phyloP scores from a whole-genome alignment of 2,329 filamentous ascomycete genomes.

The Colletotrichum gigasporum region DNA sequence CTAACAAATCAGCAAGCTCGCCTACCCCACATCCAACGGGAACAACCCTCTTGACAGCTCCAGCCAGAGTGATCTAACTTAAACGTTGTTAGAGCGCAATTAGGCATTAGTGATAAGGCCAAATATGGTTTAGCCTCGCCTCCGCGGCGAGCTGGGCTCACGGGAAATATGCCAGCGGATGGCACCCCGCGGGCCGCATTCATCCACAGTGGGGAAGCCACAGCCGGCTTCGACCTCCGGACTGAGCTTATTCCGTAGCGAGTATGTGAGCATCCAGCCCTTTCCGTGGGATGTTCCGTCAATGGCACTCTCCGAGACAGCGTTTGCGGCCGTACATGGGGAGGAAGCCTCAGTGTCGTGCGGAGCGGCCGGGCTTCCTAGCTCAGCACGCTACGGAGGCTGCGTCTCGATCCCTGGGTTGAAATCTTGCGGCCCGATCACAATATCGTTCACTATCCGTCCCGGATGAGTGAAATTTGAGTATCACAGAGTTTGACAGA shows the following conservation, averaged over 20 bases:
- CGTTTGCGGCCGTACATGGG: slow-evolving; percentile 23
- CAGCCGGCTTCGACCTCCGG: neutral
- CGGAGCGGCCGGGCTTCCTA: neutral
- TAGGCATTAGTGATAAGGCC: neutral
- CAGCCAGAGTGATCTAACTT: neutral
- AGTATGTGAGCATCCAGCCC: neutral
- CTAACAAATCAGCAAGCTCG: neutral
- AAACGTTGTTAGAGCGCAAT: slow-evolving; percentile 8
- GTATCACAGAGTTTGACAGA: too few relatives aligned
- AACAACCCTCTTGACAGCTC: neutral
- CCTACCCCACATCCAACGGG: slow-evolving; percentile 21
- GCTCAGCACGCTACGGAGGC: neutral
- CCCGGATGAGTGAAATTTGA: too few relatives aligned
- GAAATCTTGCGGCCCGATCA: neutral
- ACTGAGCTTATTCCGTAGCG: neutral
- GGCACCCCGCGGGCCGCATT: slow-evolving; percentile 16
- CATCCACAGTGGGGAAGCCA: neutral
- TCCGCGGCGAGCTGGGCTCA: neutral
- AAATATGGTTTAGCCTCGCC: neutral
- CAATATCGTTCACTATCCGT: neutral
- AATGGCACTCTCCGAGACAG: slow-evolving; percentile 16
- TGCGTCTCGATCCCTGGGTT: neutral
- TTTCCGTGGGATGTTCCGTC: neutral
- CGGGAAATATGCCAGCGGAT: slow-evolving; percentile 11
- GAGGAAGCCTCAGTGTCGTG: neutral